These are phyloP conservation scores for Tulasnella sp. DNA, from an alignment of 768 basidiomycete genomes.

Conservation along the genomic window DNA sequence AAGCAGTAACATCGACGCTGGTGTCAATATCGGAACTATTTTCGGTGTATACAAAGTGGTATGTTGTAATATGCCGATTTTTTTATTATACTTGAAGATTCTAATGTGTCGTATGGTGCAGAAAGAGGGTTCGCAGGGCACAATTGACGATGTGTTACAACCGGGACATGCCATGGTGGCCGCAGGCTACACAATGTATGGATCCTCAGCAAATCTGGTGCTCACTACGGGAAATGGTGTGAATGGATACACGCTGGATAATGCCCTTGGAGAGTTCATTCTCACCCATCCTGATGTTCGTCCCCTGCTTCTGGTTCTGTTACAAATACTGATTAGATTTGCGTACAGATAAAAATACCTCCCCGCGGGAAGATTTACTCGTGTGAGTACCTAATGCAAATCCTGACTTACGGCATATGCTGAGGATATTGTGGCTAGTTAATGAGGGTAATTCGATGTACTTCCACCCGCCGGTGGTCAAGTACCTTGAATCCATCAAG, in stretches of 20 bases:
- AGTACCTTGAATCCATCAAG: slow-evolving; percentile 86
- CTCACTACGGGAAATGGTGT: slow-evolving; percentile 91
- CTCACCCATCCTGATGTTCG: slow-evolving; percentile 89
- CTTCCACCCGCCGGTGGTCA: slow-evolving; percentile 68
- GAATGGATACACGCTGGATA: slow-evolving; percentile 96
- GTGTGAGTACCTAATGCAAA: slow-evolving; percentile 24
- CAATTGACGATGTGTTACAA: slow-evolving; percentile 74
- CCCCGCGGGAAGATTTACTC: slow-evolving; percentile 96
- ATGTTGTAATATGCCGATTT: slow-evolving; percentile 26
- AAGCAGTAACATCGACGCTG: slow-evolving; percentile 93
- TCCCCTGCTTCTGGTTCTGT: slow-evolving; percentile 12
- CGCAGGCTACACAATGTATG: slow-evolving; percentile 95
- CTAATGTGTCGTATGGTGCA: slow-evolving; percentile 24
- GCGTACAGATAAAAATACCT: slow-evolving; percentile 73
- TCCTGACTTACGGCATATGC: not conserved
- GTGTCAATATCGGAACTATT: slow-evolving; percentile 96
- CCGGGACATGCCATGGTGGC: slow-evolving; percentile 97
- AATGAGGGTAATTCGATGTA: slow-evolving; percentile 98
- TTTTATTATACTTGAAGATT: slow-evolving; percentile 1
- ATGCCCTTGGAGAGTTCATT: slow-evolving; percentile 92
- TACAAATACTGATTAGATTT: not conserved
- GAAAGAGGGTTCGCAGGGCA: slow-evolving; percentile 66
- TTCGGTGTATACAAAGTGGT: slow-evolving; percentile 93
- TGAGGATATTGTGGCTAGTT: slow-evolving; percentile 27
- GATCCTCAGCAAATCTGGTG: slow-evolving; percentile 93